Percentiles rank a stretch among this genome's conserved stretches.
phyloP scores from a whole-genome alignment of 1,139 yeast species.

The Nadsonia starkeyi-henricii region DNA sequence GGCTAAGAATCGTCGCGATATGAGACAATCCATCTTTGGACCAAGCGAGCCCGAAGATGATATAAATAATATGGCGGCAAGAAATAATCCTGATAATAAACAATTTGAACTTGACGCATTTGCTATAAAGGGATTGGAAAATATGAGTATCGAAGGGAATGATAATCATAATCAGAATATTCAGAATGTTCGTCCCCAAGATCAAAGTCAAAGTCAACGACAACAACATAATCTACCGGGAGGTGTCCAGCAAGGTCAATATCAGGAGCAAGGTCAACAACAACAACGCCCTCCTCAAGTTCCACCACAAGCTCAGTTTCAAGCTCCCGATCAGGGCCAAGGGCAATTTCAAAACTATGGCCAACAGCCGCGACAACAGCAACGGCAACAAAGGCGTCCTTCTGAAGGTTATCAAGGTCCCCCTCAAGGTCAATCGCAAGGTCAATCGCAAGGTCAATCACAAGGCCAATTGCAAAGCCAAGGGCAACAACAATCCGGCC shows the following conservation, averaged over 20 bases:
- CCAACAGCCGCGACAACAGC: too few relatives aligned
- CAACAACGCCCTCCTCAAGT: constrained; percentile 2
- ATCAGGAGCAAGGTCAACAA: constrained; percentile 3
- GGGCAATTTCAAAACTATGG: not conserved
- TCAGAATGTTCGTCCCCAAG: not conserved
- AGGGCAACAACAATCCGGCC: not conserved
- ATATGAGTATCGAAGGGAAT: not conserved
- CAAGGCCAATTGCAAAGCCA: not conserved
- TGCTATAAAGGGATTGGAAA: not conserved
- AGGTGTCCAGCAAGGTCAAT: constrained; percentile 2
- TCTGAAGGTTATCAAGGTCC: not conserved
- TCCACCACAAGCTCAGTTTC: constrained; percentile 1
- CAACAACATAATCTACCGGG: constrained; percentile 2
- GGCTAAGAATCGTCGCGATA: constrained; percentile 8
- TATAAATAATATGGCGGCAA: constrained; percentile 11
- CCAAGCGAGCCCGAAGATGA: constrained; percentile 13
- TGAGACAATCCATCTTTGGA: constrained; percentile 13
- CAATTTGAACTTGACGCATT: not conserved
- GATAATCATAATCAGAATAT: not conserved
- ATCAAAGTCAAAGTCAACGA: not conserved
- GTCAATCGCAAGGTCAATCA: not conserved
- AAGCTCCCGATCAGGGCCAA: not conserved
- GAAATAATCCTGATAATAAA: constrained; percentile 8
- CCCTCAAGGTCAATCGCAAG: not conserved
- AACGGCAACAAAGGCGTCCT: too few relatives aligned